Evolutionary conservation across 2,329 filamentous ascomycete genomes (phyloP).

Genomic region (Pseudogymnoascus sp.): DNA sequence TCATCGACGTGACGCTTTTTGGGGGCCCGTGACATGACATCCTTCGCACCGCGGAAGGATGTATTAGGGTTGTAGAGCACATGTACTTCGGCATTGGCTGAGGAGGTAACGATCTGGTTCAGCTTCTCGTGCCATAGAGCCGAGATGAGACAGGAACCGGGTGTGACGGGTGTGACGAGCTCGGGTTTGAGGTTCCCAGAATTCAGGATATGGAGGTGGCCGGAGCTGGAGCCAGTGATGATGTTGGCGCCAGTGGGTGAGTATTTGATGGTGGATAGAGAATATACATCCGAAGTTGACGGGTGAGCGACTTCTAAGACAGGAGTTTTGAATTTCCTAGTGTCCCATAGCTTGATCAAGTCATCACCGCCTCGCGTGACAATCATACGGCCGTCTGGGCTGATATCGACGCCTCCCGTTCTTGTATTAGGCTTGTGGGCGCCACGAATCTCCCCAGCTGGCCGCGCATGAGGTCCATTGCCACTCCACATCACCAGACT

Average conservation of each 20-base stretch:
- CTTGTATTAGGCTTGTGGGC: slow-evolving; percentile 79
- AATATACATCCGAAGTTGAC: slow-evolving; percentile 76
- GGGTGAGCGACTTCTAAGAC: slow-evolving; percentile 70
- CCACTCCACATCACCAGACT: slow-evolving; percentile 88
- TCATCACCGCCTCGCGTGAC: slow-evolving; percentile 88
- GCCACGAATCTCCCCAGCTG: slow-evolving; percentile 72
- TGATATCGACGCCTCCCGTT: slow-evolving; percentile 89
- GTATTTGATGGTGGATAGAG: slow-evolving; percentile 82
- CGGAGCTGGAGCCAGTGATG: slow-evolving; percentile 78
- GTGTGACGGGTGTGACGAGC: slow-evolving; percentile 80
- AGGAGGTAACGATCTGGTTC: slow-evolving; percentile 93
- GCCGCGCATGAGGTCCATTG: slow-evolving; percentile 75
- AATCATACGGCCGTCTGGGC: slow-evolving; percentile 79
- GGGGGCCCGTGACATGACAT: slow-evolving; percentile 85
- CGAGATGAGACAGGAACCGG: slow-evolving; percentile 70
- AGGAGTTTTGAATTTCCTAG: slow-evolving; percentile 85
- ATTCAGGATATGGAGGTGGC: slow-evolving; percentile 86
- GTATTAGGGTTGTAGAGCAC: slow-evolving; percentile 84
- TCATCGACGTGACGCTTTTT: slow-evolving; percentile 96
- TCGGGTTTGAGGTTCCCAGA: slow-evolving; percentile 82
- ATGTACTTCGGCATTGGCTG: slow-evolving; percentile 81
- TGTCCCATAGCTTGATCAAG: slow-evolving; percentile 94
- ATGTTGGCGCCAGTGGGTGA: slow-evolving; percentile 76
- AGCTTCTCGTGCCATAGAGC: slow-evolving; percentile 90
- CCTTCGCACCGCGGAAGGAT: slow-evolving; percentile 72